Evolutionary conservation across 2,329 filamentous ascomycete genomes (phyloP).

Genomic region (Aspergillus arachidicola): DNA sequence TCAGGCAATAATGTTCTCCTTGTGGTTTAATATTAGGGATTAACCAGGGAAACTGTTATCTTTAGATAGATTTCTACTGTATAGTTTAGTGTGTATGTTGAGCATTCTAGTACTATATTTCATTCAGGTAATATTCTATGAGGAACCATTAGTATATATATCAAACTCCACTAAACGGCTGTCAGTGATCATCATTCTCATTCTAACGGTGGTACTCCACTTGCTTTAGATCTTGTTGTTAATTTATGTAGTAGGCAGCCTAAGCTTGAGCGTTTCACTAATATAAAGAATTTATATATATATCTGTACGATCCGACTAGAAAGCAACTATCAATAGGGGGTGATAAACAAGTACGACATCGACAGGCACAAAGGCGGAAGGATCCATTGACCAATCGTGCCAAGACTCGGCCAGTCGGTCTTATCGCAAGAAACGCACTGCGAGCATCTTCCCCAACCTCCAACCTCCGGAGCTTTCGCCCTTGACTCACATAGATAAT

Average conservation of each 20-base stretch:
- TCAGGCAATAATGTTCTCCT: neutral
- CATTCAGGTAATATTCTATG: neutral
- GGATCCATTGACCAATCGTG: neutral
- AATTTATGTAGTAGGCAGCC: neutral
- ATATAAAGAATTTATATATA: neutral
- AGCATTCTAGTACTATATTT: neutral
- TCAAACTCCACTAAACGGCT: neutral
- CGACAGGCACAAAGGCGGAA: neutral
- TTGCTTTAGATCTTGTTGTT: neutral
- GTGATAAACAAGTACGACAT: too few relatives aligned
- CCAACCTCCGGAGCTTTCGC: neutral
- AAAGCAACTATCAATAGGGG: too few relatives aligned
- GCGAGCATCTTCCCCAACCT: neutral
- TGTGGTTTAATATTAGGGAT: neutral
- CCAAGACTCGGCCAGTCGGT: neutral
- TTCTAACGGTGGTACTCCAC: neutral
- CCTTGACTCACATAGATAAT: neutral
- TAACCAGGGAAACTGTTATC: neutral
- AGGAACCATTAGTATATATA: neutral
- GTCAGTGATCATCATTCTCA: neutral
- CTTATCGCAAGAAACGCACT: constrained; percentile 1
- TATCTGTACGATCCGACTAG: neutral
- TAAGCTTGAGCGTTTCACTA: neutral
- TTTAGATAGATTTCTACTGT: neutral
- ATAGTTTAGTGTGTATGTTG: neutral